Evolutionary conservation across 2,329 filamentous ascomycete species (phyloP).

Genomic region (Trichoderma sp.): DNA sequence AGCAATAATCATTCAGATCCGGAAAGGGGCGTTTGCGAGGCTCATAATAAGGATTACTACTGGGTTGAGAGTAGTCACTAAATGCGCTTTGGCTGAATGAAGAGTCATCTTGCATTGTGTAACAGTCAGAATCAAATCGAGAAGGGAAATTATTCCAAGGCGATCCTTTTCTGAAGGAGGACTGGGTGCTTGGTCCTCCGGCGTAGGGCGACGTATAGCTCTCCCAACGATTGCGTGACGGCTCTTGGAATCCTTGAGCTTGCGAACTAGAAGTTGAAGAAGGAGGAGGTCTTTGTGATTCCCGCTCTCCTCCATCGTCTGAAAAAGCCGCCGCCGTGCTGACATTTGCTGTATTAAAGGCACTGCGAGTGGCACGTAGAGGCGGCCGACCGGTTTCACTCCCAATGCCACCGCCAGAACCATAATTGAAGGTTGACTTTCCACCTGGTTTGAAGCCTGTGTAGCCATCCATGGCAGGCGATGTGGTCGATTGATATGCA

Average conservation of each 20-base stretch:
- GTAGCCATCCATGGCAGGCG: background rate
- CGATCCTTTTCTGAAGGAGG: slow-evolving; percentile 3
- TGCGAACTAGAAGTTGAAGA: slow-evolving; percentile 19
- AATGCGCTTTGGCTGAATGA: slow-evolving; percentile 19
- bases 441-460: slow-evolving; percentile 2
- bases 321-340: background rate
- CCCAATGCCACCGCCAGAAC: background rate
- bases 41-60: slow-evolving; percentile 40
- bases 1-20: slow-evolving; percentile 16
- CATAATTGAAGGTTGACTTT: slow-evolving; percentile 17
- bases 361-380: slow-evolving; percentile 20
- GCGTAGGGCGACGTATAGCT: slow-evolving; percentile 27
- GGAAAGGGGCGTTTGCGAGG: slow-evolving; percentile 31
- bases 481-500: background rate
- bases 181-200: background rate
- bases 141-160: slow-evolving; percentile 1
- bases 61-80: slow-evolving; percentile 34
- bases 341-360: slow-evolving; percentile 19
- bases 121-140: slow-evolving; percentile 5
- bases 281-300: background rate
- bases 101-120: slow-evolving; percentile 5
- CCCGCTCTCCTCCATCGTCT: background rate
- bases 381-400: background rate
- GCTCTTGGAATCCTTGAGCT: slow-evolving; percentile 27
- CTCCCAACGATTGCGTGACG: slow-evolving; percentile 34